Conservation (phyloP, 345 rosid genomes). For the Linum tenue region DNA sequence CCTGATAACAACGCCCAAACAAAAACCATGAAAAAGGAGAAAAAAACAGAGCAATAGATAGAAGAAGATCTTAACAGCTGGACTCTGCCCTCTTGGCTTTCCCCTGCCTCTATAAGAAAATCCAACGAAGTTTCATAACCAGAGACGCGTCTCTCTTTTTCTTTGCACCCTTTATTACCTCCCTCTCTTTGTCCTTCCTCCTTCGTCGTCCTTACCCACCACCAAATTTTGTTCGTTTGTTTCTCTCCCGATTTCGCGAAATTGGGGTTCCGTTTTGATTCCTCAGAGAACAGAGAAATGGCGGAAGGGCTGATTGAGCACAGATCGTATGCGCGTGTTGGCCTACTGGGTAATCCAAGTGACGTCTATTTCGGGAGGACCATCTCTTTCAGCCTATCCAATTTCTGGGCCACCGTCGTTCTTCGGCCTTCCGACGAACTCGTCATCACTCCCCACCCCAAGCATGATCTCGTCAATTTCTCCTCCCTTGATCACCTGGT, state of each 20-base stretch:
- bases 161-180: background rate
- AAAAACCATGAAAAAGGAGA: too few relatives aligned
- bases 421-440: constrained; percentile 60
- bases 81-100: background rate
- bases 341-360: constrained; percentile 67
- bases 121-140: background rate
- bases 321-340: constrained; percentile 53
- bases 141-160: background rate
- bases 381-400: constrained; percentile 49
- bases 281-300: background rate
- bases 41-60: too few relatives aligned
- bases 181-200: background rate
- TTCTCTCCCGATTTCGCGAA: too few relatives aligned
- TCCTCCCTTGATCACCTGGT: constrained; percentile 61
- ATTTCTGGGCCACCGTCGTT: constrained; percentile 67
- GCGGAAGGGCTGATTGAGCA: constrained; percentile 30
- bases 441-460: constrained; percentile 61
- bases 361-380: constrained; percentile 69
- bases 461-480: constrained; percentile 72
- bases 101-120: background rate
- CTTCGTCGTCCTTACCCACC: background rate
- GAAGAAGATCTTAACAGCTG: background rate
- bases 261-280: background rate
- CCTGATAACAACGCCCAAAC: background rate
- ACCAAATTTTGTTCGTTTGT: background rate